A percentile compares a stretch with the other conserved stretches of the same genome.
Evolutionary conservation across 2,329 filamentous ascomycete genomes (phyloP).

Genomic region (Elsinoe fawcettii): DNA sequence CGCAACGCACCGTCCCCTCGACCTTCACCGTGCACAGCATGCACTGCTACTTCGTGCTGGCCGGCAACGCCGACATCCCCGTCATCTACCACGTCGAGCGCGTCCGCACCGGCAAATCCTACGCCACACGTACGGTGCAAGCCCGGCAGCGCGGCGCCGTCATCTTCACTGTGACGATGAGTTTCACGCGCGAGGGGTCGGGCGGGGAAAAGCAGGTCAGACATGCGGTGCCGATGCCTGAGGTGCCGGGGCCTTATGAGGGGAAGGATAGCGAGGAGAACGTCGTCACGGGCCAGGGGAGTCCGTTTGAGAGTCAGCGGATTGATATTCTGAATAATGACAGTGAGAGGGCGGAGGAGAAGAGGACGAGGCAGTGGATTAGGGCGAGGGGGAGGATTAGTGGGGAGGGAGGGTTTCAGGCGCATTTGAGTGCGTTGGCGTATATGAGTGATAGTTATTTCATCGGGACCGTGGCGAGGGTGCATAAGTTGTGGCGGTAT

Average conservation of each 20-base stretch:
- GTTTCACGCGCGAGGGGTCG: slow-evolving; percentile 64
- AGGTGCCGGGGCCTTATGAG: slow-evolving; percentile 38
- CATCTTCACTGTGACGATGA: slow-evolving; percentile 94
- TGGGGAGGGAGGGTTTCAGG: slow-evolving; percentile 62
- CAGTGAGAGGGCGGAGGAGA: slow-evolving; percentile 51
- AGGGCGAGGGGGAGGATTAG: slow-evolving; percentile 68
- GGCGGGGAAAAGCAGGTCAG: slow-evolving; percentile 51
- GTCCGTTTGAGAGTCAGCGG: slow-evolving; percentile 52
- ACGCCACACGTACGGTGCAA: slow-evolving; percentile 91
- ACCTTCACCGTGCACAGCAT: slow-evolving; percentile 86
- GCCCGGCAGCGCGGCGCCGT: slow-evolving; percentile 77
- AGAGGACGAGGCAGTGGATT: slow-evolving; percentile 62
- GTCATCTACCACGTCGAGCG: slow-evolving; percentile 93
- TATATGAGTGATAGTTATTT: slow-evolving; percentile 77
- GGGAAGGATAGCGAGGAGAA: slow-evolving; percentile 31
- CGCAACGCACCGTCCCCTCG: slow-evolving; percentile 73
- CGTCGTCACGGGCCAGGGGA: slow-evolving; percentile 29
- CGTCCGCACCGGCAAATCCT: slow-evolving; percentile 82
- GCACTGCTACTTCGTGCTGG: slow-evolving; percentile 98
- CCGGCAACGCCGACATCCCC: slow-evolving; percentile 74
- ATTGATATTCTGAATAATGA: slow-evolving; percentile 50
- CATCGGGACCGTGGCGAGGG: slow-evolving; percentile 76
- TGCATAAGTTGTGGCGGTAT: slow-evolving; percentile 63
- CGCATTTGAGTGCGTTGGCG: slow-evolving; percentile 78
- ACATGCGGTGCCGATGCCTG: slow-evolving; percentile 54